Conservation (phyloP, 169 alveolate genomes). For the Plasmodium blacklocki region DNA sequence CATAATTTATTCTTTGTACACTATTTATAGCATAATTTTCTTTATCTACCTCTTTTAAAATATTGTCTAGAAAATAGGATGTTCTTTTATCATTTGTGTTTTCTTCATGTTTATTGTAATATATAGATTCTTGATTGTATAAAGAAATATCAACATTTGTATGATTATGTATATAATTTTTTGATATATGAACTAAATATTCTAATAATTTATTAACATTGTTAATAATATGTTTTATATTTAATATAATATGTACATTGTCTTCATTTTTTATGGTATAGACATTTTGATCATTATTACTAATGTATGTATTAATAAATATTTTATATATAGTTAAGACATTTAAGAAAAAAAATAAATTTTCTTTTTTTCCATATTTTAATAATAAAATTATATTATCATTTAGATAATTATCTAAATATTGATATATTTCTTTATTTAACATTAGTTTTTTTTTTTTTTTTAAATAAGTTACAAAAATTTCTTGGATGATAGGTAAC, state of each 20-base stretch:
- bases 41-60: constrained; percentile 4
- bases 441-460: constrained; percentile 42
- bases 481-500: constrained; percentile 8
- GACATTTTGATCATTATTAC: constrained; percentile 23
- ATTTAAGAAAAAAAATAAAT: constrained; percentile 48
- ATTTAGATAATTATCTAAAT: constrained; percentile 28
- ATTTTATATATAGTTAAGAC: constrained; percentile 11
- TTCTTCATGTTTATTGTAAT: background rate
- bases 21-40: background rate
- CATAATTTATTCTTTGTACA: background rate
- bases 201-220: constrained; percentile 35
- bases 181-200: constrained; percentile 14
- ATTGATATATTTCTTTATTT: constrained; percentile 52
- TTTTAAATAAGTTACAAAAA: constrained; percentile 29
- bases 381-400: constrained; percentile 65
- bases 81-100: background rate
- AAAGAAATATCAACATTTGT: constrained; percentile 14
- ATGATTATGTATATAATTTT: constrained; percentile 17
- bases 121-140: constrained; percentile 4
- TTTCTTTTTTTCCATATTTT: constrained; percentile 64
- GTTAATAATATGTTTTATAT: constrained; percentile 26
- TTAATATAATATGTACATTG: constrained; percentile 31
- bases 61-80: constrained; percentile 3
- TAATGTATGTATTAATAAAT: constrained; percentile 7
- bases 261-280: constrained; percentile 11